Percentiles rank a stretch among this genome's conserved stretches.
Conservation (phyloP, 208 protist species). For the Tritrichomonas musculus region DNA sequence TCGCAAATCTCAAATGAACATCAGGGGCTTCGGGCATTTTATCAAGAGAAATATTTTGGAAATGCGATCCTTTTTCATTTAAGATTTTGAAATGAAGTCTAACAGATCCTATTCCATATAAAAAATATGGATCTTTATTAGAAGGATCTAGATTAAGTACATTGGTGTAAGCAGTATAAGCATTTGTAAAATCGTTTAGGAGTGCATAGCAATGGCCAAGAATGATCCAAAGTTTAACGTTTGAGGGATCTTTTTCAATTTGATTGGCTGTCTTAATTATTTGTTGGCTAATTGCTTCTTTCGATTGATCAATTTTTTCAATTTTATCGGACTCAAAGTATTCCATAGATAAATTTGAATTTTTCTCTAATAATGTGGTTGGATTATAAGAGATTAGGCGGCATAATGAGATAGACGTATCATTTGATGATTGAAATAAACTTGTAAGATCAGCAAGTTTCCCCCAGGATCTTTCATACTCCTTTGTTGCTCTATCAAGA, state of each 20-base stretch:
- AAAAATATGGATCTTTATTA: not conserved
- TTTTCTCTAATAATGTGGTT: no score
- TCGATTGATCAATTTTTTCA: not conserved
- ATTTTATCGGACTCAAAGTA: no score
- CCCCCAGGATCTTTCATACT: not conserved
- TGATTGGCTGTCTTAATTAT: not conserved
- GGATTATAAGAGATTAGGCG: not conserved
- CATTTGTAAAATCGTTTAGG: not conserved
- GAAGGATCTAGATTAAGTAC: not conserved
- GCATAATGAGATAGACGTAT: not conserved
- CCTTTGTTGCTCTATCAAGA: not conserved
- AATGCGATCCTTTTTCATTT: not conserved
- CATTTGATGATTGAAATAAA: not conserved
- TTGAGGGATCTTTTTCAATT: not conserved
- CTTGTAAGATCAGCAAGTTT: not conserved
- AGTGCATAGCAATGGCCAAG: not conserved
- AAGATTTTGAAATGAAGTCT: conserved; percentile 6
- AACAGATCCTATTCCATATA: not conserved
- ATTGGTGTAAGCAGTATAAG: not conserved
- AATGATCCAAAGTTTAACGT: not conserved
- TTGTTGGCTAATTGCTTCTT: not conserved
- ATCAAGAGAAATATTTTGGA: not conserved
- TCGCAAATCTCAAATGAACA: conserved; percentile 12
- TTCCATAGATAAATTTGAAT: no score
- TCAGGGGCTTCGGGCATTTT: not conserved